A percentile compares a stretch with the other conserved stretches of the same genome.
These are phyloP conservation scores for Blastomyces parvus DNA, from an alignment of 2,329 filamentous ascomycete species.

Conservation along the genomic window DNA sequence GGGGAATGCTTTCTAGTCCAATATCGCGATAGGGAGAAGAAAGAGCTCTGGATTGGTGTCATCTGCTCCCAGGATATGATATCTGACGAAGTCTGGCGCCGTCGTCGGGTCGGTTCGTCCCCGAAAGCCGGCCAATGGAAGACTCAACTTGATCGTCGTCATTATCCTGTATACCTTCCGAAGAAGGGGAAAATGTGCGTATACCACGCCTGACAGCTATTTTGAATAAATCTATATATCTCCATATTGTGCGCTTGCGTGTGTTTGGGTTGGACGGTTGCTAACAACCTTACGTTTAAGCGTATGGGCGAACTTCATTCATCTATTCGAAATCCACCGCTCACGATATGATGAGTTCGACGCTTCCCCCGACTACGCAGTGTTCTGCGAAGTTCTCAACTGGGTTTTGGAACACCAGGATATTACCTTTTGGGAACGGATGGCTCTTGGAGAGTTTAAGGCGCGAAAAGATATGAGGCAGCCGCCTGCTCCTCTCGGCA, in stretches of 20 bases:
- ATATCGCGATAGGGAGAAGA: neutral
- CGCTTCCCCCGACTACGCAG: neutral
- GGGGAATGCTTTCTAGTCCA: slow-evolving; percentile 2
- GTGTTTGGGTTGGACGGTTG: neutral
- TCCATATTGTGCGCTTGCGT: neutral
- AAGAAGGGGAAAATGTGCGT: neutral
- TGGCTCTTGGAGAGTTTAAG: neutral
- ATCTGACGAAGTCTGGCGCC: neutral
- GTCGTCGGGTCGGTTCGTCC: neutral
- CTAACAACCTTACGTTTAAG: neutral
- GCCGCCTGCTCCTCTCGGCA: neutral
- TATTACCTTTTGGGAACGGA: slow-evolving; percentile 2
- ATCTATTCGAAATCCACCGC: neutral
- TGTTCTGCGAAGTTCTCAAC: neutral
- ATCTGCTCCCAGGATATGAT: neutral
- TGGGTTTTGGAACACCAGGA: neutral
- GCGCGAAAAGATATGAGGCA: neutral
- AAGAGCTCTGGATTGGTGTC: neutral
- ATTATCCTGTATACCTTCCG: slow-evolving; percentile 3
- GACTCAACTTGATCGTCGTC: neutral
- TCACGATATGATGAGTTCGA: neutral
- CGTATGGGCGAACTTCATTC: neutral
- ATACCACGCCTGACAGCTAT: neutral
- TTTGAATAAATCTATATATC: neutral
- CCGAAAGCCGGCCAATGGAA: neutral